These are phyloP conservation scores for Tetrahymena elliotti DNA, from an alignment of 73 alveolate genomes.

Conservation along the genomic window DNA sequence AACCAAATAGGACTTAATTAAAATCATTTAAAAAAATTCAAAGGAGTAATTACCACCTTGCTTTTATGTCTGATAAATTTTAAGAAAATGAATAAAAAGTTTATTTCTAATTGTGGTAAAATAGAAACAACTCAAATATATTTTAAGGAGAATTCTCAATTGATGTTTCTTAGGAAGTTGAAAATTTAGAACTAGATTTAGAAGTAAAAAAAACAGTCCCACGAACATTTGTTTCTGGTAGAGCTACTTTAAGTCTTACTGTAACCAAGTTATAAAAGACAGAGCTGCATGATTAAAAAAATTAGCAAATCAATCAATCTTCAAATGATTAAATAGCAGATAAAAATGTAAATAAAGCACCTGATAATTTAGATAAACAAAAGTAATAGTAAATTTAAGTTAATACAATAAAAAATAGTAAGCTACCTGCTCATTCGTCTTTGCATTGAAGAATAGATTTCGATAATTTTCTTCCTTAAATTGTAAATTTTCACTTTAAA, in stretches of 20 bases:
- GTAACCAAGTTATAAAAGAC: neutral
- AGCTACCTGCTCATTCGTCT: neutral
- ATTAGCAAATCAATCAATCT: neutral
- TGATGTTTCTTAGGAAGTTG: neutral
- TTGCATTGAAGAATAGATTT: neutral
- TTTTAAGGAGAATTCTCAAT: neutral
- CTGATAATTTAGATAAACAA: neutral
- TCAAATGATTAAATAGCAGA: neutral
- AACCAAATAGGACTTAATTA: neutral
- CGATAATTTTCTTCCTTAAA: no score
- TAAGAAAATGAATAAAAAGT: neutral
- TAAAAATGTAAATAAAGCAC: neutral
- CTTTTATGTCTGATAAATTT: neutral
- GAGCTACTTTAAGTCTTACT: neutral
- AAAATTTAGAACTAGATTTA: neutral
- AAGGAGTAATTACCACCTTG: neutral
- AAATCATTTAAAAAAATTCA: neutral
- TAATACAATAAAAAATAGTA: neutral
- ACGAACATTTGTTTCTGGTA: neutral
- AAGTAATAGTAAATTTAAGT: neutral
- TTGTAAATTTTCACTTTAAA: no score
- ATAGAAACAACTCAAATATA: neutral
- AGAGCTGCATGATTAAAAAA: no score
- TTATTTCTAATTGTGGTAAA: neutral
- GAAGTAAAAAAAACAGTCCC: neutral